phyloP scores from a whole-genome alignment of 805 yeast genomes.

The Kazachstania taianensis region DNA sequence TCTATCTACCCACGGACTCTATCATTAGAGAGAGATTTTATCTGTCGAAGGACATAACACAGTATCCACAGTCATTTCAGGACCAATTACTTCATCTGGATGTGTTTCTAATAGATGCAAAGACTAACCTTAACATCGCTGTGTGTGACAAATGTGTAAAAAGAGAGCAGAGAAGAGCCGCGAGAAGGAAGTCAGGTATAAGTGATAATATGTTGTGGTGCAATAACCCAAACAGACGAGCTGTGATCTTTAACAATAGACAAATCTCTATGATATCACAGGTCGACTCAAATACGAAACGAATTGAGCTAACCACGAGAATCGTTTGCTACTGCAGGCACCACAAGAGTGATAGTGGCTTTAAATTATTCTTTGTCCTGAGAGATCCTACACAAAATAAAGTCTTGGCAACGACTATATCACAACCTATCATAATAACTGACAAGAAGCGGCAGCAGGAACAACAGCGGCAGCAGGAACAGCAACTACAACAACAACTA shows the following conservation, averaged over 20 bases:
- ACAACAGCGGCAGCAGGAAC: neutral
- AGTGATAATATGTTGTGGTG: conserved; percentile 72
- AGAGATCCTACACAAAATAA: conserved; percentile 50
- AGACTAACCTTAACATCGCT: conserved; percentile 43
- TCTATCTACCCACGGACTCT: conserved; percentile 80
- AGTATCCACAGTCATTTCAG: conserved; percentile 37
- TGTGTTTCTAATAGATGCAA: conserved; percentile 65
- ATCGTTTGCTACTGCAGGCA: conserved; percentile 94
- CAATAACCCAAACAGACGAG: conserved; percentile 62
- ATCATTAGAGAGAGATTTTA: conserved; percentile 81
- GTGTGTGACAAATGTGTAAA: conserved; percentile 85
- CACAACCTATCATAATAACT: conserved; percentile 80
- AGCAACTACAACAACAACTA: neutral
- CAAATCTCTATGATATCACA: conserved; percentile 51
- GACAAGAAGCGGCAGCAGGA: conserved; percentile 60
- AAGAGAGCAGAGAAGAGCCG: conserved; percentile 88
- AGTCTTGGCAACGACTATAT: conserved; percentile 60
- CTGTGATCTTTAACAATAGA: conserved; percentile 83
- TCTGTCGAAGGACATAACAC: conserved; percentile 35
- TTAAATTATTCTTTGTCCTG: conserved; percentile 58
- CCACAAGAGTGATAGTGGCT: conserved; percentile 82
- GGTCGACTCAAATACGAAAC: conserved; percentile 12
- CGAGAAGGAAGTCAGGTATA: conserved; percentile 77
- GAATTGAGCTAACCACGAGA: conserved; percentile 51
- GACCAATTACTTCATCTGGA: conserved; percentile 59